Evolutionary conservation across 2,329 filamentous ascomycete genomes (phyloP), one percentile per base, ranked within the genome.

Genomic region (Neonectria faginata): DNA sequence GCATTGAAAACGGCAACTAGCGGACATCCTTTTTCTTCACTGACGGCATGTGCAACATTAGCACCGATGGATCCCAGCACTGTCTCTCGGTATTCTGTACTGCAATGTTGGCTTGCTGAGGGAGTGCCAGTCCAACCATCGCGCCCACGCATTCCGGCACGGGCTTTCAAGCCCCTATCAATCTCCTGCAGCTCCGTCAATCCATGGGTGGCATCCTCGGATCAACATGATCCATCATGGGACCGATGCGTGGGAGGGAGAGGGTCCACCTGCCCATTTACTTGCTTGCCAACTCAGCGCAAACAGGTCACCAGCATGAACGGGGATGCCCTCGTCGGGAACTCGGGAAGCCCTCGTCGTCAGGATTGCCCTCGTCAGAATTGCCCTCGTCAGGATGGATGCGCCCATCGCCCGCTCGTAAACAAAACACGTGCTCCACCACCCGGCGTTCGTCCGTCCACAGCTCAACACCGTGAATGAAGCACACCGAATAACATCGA

Each of bases 181-280:
- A 61, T 61, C 62, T 66, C 57, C 47, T 48, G 53, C 16, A 12
- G 29, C 39, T 33, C 31, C 31, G 52, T 44, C 42, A 33, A n/a
- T 50, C 41, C 42, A 57, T 36, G 44, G 54, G 42, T 67, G 57
- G 63, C 58, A 60, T 60, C 31, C 60, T 31, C 48, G 42, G 62
- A 70, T 72, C 63, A 64, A 29, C 20, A 50, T 29, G 57, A 53
- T 54, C 57, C 42, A 50, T 31, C 56, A 51, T 18, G 22, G 45
- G 27, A 10, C 16, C 20, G 51, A 42, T 52, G 14, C 42, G n/a
- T 10, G 50, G 57, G 22, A 54, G 31, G 20, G 20, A 36, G 22
- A 31, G 45, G 56, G 45, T 16, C 45, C 45, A 50, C 25, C 18
- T 27, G 48, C 48, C 29, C 11, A 33, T 18, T 31, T 36, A 16